Base-by-base conservation (phyloP, 352 stramenopile species). In the Phytophthora brassicae region DNA sequence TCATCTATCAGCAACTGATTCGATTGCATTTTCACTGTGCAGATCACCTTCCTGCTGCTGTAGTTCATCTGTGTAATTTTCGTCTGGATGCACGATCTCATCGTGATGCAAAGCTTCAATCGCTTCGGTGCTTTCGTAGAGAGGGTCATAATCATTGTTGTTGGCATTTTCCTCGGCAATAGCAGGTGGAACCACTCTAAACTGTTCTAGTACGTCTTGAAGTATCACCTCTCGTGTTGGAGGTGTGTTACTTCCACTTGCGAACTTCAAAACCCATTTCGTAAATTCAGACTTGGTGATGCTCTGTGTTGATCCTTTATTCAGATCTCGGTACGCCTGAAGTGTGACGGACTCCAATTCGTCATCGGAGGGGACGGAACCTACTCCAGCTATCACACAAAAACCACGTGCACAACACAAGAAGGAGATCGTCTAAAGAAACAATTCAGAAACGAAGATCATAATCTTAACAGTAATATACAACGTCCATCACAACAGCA, bases 211-310 rank as follows among this genome's bases (percentile, higher is more conserved):
- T 33, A 51, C 54, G 19, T 53, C 38, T 24, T 78, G 43, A 26
- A 78, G 58, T 47, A 54, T 51, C 17, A 78, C 62, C 24, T 78
- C 70, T 24, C 47, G 52, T 0, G 61, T 61, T 19, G 45, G 23
- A 16, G 58, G 35, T 11, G 51, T 11, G 36, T 36, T 45, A 0
- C n/a, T 48, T 12, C 70, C 68, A 24, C 58, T 56, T 0, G 64
- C 60, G 35, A 82, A 84, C 5, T 57, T 42, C 9, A 85, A 16
- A 6, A 77, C 53, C 80, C 80, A 88, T 38, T 81, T 77, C 33
- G 68, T 82, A 46, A 89, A 89, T 47, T 88, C 80, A 5, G 64
- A 23, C 56, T 89, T 89, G 38, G 69, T 74, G 33, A 89, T 85
- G 64, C 76, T 84, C 33, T 85, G 68, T 1, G 72, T 61, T 22